These are phyloP conservation scores for Fraxinus sp. DNA, from an alignment of 305 asterid genomes.

Conservation along the genomic window DNA sequence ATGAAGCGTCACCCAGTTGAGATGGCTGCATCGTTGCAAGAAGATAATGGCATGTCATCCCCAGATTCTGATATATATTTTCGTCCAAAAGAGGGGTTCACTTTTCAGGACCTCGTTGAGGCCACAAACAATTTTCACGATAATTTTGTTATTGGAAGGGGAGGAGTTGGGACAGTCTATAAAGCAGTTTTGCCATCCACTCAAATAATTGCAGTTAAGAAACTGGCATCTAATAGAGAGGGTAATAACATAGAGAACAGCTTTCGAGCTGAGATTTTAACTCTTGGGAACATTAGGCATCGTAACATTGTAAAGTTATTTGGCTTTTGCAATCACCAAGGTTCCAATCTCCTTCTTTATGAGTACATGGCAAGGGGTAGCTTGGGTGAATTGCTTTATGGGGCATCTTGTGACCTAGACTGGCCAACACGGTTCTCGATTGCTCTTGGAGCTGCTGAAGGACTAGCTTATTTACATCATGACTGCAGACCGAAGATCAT, in stretches of 20 bases:
- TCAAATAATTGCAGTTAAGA: conserved; percentile 76
- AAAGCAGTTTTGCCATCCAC: conserved; percentile 69
- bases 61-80: conserved; percentile 72
- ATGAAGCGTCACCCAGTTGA: conserved; percentile 60
- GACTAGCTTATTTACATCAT: conserved; percentile 81
- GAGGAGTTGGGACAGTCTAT: conserved; percentile 90
- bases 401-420: conserved; percentile 50
- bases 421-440: conserved; percentile 76
- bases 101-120: conserved; percentile 76
- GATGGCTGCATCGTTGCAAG: conserved; percentile 32
- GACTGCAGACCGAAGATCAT: conserved; percentile 84
- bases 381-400: conserved; percentile 83
- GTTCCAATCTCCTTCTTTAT: conserved; percentile 78
- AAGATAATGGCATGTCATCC: conserved; percentile 46
- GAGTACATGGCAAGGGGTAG: conserved; percentile 92
- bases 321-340: conserved; percentile 88
- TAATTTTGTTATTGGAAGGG: conserved; percentile 65
- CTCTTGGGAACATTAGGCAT: conserved; percentile 91
- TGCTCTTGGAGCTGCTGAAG: conserved; percentile 91
- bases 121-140: conserved; percentile 79
- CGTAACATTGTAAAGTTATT: conserved; percentile 86
- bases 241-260: conserved; percentile 67
- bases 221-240: conserved; percentile 76
- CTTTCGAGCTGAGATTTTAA: conserved; percentile 77
- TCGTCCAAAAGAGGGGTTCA: conserved; percentile 89